phyloP scores from a whole-genome alignment of 139 green algal genomes.

The Desmodesmus armatus region DNA sequence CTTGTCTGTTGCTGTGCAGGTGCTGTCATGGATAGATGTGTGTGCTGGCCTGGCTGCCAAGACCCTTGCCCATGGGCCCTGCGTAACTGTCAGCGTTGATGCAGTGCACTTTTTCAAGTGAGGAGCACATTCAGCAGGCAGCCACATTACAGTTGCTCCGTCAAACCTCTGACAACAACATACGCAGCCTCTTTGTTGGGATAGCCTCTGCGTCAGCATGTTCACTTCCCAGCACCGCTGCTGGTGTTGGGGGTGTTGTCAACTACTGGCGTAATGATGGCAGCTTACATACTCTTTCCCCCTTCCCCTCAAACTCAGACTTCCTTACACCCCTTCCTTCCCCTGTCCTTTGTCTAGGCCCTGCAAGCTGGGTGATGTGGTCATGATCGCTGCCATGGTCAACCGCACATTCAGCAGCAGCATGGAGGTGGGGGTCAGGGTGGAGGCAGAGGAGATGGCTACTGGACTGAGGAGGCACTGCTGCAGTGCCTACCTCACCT shows the following conservation, averaged over 20 bases:
- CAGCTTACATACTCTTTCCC: no score
- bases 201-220: no score
- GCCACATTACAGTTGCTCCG: no score
- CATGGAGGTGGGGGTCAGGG: conserved; percentile 80
- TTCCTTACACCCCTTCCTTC: no score
- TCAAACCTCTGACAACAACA: no score
- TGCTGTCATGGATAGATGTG: conserved; percentile 89
- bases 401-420: conserved; percentile 81
- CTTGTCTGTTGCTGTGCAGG: no score
- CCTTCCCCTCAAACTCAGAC: no score
- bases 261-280: no score
- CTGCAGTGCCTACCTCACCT: conserved; percentile 87
- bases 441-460: conserved; percentile 83
- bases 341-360: conserved; percentile 48
- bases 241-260: no score
- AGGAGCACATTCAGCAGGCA: not conserved
- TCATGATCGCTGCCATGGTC: conserved; percentile 86
- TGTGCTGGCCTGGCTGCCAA: conserved; percentile 86
- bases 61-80: conserved; percentile 75
- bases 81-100: conserved; percentile 83
- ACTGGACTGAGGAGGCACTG: conserved; percentile 80
- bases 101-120: conserved; percentile 77
- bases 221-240: no score
- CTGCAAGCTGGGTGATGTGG: conserved; percentile 69
- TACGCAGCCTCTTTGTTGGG: no score